Evolutionary conservation across 257 asterid genomes (phyloP), one percentile per base, ranked within the genome.

Genomic region (Salvia hispanica): DNA sequence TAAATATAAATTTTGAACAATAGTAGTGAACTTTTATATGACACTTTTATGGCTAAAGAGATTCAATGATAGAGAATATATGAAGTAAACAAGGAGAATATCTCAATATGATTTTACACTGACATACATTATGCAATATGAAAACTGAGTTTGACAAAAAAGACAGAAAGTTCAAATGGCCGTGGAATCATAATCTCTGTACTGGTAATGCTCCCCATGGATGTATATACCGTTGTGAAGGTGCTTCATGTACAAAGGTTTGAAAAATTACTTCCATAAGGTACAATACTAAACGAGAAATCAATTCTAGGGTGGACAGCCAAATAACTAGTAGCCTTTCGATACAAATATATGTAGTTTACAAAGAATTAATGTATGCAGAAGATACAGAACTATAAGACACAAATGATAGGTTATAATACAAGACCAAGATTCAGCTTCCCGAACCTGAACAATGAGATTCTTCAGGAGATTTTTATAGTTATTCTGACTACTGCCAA

Each of bases 371-470:
- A 46, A 31, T 15, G 6, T 9, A 13, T 16, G 52, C 33, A 46
- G 11, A 36, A 21, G 47, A 18, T 46, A 58, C 33, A 4, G 44
- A 34, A 66, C 50, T 36, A 21, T 9, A 21, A 44, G 51, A 69
- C 62, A 53, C 52, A 64, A 36, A 57, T 16, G 16, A 15, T 46
- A 51, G 33, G 11, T 52, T 25, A 64, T 21, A 51, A 51, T 10
- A 36, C 58, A 33, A 62, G 63, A 64, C 51, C 64, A 48, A 31
- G 74, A 43, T 33, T 46, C 44, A 43, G 45, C 45, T 51, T 43
- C 52, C 13, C 56, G 31, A 69, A 92, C 97, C 98, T 90, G 98
- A 84, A 88, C 88, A 72, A 88, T 68, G 50, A 92, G 97, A 79
- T 82, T 84, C 83, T 83, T 87, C 58, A 92, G 83, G 69, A 92